These are phyloP conservation scores for Fusarium sp. DNA, from an alignment of 2,329 filamentous ascomycete genomes.

Conservation along the genomic window DNA sequence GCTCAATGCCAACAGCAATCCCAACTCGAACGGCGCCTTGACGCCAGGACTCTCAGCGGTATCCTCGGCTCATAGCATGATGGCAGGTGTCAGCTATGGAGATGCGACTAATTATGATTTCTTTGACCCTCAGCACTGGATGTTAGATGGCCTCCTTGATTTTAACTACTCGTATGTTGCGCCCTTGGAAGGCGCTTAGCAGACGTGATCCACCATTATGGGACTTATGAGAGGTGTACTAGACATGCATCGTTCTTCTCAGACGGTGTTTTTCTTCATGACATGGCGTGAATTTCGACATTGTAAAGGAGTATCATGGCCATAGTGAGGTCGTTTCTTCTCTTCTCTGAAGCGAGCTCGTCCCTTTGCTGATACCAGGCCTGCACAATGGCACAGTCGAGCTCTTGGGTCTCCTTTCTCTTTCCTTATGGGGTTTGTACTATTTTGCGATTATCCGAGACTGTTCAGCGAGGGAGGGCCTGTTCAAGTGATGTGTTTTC, in stretches of 20 bases:
- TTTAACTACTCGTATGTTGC: conserved; percentile 77
- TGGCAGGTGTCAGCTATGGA: conserved; percentile 69
- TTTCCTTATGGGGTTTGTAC: conserved; percentile 7
- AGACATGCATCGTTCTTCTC: conserved; percentile 2
- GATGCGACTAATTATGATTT: conserved; percentile 84
- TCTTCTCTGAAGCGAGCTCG: conserved; percentile 3
- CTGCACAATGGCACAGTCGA: conserved; percentile 9
- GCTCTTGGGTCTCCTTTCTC: conserved; percentile 1
- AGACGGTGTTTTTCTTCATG: background rate
- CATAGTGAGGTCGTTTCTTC: conserved; percentile 2
- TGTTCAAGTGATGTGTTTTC: conserved; percentile 7
- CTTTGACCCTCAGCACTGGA: conserved; percentile 94
- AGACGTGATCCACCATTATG: conserved; percentile 6
- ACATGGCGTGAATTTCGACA: conserved; percentile 23
- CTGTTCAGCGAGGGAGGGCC: conserved; percentile 19
- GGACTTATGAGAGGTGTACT: conserved; percentile 9
- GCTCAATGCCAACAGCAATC: conserved; percentile 49
- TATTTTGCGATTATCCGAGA: conserved; percentile 35
- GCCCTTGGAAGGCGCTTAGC: conserved; percentile 66
- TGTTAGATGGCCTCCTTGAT: conserved; percentile 86
- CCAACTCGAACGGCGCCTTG: conserved; percentile 62
- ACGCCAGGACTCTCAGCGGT: conserved; percentile 63
- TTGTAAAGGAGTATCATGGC: conserved; percentile 15
- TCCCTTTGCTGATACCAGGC: conserved; percentile 9
- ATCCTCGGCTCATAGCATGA: conserved; percentile 59